Percentiles rank a stretch among this genome's conserved stretches.
phyloP scores from a whole-genome alignment of 2,329 filamentous ascomycete species.

The Ophiobolus disseminans region DNA sequence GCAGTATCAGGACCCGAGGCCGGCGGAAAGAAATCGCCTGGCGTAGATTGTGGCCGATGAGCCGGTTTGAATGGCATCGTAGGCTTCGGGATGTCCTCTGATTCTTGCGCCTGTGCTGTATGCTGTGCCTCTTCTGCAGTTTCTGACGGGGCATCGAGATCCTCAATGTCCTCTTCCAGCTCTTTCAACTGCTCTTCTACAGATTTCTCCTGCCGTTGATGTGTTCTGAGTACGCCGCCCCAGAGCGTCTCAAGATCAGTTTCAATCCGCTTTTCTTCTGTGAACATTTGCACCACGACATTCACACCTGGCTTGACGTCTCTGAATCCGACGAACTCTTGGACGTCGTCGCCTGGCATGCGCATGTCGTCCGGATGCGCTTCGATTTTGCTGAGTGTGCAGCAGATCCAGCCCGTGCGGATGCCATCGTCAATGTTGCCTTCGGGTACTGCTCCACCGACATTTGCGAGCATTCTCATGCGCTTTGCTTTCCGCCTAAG shows the following conservation, averaged over 20 bases:
- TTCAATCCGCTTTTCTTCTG: conserved; percentile 71
- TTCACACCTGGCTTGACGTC: conserved; percentile 62
- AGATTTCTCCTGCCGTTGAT: conserved; percentile 48
- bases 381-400: conserved; percentile 79
- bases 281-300: conserved; percentile 75
- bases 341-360: conserved; percentile 42
- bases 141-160: not conserved
- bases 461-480: conserved; percentile 78
- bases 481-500: conserved; percentile 79
- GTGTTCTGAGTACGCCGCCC: conserved; percentile 56
- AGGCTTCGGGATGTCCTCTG: not conserved
- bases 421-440: conserved; percentile 80
- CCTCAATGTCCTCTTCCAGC: conserved; percentile 29
- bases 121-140: too few species aligned
- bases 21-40: conserved; percentile 38
- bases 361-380: conserved; percentile 53
- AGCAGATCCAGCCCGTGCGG: conserved; percentile 93
- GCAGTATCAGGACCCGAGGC: conserved; percentile 12
- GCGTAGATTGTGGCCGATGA: conserved; percentile 22
- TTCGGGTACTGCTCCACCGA: conserved; percentile 61
- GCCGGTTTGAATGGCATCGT: not conserved
- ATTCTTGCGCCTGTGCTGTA: not conserved
- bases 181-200: conserved; percentile 37
- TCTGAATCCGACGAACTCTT: conserved; percentile 80
- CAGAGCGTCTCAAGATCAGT: conserved; percentile 72